These are phyloP conservation scores for Fusarium tricinctum DNA, from an alignment of 2,329 filamentous ascomycete genomes.

Conservation along the genomic window DNA sequence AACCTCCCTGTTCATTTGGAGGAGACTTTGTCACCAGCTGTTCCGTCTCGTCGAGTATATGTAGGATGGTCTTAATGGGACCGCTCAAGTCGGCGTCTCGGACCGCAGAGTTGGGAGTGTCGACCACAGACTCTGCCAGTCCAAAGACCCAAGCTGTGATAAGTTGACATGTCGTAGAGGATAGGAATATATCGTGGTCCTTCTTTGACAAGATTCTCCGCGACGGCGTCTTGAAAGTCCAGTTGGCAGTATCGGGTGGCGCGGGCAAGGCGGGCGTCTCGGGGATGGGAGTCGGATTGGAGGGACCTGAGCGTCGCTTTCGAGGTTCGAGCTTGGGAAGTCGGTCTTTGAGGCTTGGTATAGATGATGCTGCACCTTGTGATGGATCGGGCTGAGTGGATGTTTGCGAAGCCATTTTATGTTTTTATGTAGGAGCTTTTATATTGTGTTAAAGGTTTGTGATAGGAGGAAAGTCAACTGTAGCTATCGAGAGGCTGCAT, in stretches of 20 bases:
- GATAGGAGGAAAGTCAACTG: slow-evolving; percentile 15
- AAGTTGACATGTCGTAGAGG: slow-evolving; percentile 80
- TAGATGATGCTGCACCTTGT: slow-evolving; percentile 38
- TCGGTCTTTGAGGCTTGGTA: slow-evolving; percentile 62
- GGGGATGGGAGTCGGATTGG: slow-evolving; percentile 75
- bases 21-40: slow-evolving; percentile 77
- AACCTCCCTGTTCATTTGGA: slow-evolving; percentile 87
- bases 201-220: slow-evolving; percentile 84
- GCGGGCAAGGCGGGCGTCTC: slow-evolving; percentile 80
- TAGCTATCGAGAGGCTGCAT: slow-evolving; percentile 19
- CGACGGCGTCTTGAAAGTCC: slow-evolving; percentile 75
- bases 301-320: slow-evolving; percentile 64
- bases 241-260: slow-evolving; percentile 71
- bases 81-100: slow-evolving; percentile 69
- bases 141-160: slow-evolving; percentile 88
- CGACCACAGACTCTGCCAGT: slow-evolving; percentile 84
- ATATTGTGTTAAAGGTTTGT: slow-evolving; percentile 21
- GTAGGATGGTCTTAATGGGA: slow-evolving; percentile 73
- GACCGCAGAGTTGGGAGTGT: slow-evolving; percentile 75
- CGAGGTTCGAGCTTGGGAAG: slow-evolving; percentile 79
- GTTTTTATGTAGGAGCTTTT: slow-evolving; percentile 28
- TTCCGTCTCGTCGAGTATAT: slow-evolving; percentile 78
- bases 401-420: slow-evolving; percentile 48
- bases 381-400: slow-evolving; percentile 28
- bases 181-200: slow-evolving; percentile 86